Percentiles rank a stretch among this genome's conserved stretches.
These are phyloP conservation scores for Verticillium tricorpus DNA, from an alignment of 2,329 filamentous ascomycete genomes.

Conservation along the genomic window DNA sequence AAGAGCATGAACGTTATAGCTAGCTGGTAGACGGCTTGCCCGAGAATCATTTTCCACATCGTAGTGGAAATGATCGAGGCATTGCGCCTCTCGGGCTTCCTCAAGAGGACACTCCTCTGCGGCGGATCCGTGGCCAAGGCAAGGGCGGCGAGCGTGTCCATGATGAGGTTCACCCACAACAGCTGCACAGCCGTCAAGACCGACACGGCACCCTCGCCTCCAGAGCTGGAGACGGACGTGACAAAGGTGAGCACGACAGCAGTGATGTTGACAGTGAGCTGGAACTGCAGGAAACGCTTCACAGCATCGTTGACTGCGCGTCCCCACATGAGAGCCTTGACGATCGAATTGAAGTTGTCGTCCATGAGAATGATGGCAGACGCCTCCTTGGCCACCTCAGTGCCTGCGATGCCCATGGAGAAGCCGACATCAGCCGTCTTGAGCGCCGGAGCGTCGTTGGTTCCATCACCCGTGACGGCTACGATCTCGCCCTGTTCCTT, in stretches of 20 bases:
- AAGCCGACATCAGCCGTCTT: constrained; percentile 81
- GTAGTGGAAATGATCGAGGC: constrained; percentile 70
- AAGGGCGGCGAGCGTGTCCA: constrained; percentile 90
- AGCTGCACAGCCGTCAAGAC: constrained; percentile 87
- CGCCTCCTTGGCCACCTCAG: constrained; percentile 80
- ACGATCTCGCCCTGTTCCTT: constrained; percentile 73
- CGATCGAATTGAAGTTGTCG: constrained; percentile 82
- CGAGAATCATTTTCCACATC: constrained; percentile 99
- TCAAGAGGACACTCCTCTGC: constrained; percentile 71
- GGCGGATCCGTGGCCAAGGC: constrained; percentile 90
- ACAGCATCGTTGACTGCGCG: constrained; percentile 73
- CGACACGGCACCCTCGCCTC: constrained; percentile 50
- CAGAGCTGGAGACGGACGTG: constrained; percentile 66
- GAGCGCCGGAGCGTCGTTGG: constrained; percentile 77
- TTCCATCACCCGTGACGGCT: constrained; percentile 78
- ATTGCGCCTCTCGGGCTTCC: constrained; percentile 60
- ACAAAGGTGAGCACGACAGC: constrained; percentile 85
- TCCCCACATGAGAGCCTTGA: constrained; percentile 79
- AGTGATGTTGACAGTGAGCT: constrained; percentile 87
- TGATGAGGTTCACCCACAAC: constrained; percentile 95
- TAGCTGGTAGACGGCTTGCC: constrained; percentile 86
- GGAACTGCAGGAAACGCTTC: constrained; percentile 72
- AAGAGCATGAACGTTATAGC: constrained; percentile 75
- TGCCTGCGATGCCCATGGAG: constrained; percentile 80
- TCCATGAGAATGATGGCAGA: constrained; percentile 85